Evolutionary conservation across 2,329 filamentous ascomycete genomes (phyloP), one percentile per base, ranked within the genome.

Genomic region (Colletotrichum graminicola): DNA sequence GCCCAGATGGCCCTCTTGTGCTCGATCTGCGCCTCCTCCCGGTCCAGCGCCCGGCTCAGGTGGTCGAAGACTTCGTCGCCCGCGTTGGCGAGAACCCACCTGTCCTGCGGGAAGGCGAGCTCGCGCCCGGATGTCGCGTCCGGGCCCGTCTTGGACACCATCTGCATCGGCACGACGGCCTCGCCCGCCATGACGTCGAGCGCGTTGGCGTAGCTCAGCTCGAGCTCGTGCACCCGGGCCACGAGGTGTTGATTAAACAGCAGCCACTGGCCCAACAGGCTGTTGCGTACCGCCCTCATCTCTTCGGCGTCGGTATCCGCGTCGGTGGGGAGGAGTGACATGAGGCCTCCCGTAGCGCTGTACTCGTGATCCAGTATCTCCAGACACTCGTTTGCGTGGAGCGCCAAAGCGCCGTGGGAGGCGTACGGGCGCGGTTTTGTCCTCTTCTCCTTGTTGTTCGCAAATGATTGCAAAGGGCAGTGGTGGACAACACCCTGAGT

Each of bases 341-440:
- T 80, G 23, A 91, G 79, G 2, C 89, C 89, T 21, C 89, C 89
- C 45, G 86, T 85, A 34, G 84, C 81, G 54, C 83, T 82, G 75
- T 86, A 88, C 76, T 90, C 88, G 75, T 90, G 87, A 74, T 91
- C 89, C 8, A 91, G 83, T 2, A 87, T 81, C 79, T 90, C 88
- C 7, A 91, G 84, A 62, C 88, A 87, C 70, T 86, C 83, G 75
- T 90, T 90, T 71, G 88, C 88, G 76, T 90, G 89, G 80, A 84
- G 82, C 36, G 89, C 79, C 21, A 90, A 82, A 41, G 82, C 82
- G 73, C 84, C 80, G 73, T 88, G 86, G 64, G 80, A 83, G 60
- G 82, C 80, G 68, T 84, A 87, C 4, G 84, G 85, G 49, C 75
- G 77, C 12, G 67, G 75, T 49, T 66, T 72, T 59, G 52, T 70